phyloP scores from a whole-genome alignment of 352 stramenopile genomes.

The Phytopythium delawarense region DNA sequence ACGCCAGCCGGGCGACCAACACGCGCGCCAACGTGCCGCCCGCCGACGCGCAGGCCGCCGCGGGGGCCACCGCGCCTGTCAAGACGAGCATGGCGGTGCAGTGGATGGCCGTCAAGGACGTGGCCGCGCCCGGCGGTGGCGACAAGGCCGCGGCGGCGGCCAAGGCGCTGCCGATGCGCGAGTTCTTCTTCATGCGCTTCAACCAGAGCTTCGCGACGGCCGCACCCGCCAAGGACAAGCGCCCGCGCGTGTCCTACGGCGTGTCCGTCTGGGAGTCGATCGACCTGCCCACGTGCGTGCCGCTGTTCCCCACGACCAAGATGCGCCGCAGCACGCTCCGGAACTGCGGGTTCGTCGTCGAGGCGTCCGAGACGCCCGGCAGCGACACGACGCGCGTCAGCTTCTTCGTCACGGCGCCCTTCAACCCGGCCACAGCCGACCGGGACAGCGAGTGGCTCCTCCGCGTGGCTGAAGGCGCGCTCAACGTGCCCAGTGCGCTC shows the following conservation, averaged over 20 bases:
- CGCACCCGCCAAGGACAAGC: conserved; percentile 18
- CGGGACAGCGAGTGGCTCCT: conserved; percentile 53
- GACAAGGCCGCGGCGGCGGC: background rate
- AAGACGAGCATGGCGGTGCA: conserved; percentile 42
- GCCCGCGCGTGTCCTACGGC: conserved; percentile 42
- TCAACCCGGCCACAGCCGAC: conserved; percentile 31
- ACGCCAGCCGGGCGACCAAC: conserved; percentile 4
- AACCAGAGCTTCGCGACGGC: conserved; percentile 49
- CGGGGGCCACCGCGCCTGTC: conserved; percentile 8
- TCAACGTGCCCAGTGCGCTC: conserved; percentile 56
- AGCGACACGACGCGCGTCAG: conserved; percentile 63
- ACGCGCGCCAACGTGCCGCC: conserved; percentile 8
- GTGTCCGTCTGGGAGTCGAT: conserved; percentile 67
- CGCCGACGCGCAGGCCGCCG: background rate
- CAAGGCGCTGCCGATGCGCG: conserved; percentile 37
- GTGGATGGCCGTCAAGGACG: conserved; percentile 71
- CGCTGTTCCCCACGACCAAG: conserved; percentile 43
- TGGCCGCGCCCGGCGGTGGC: conserved; percentile 20
- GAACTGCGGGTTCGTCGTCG: conserved; percentile 76
- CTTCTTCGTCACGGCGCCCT: conserved; percentile 62
- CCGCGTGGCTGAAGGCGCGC: conserved; percentile 47
- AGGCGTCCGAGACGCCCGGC: conserved; percentile 51
- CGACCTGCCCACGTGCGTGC: conserved; percentile 45
- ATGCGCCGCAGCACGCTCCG: conserved; percentile 41
- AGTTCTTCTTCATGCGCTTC: conserved; percentile 83